These are phyloP conservation scores for Pythium aquatile DNA, from an alignment of 352 stramenopile species.

Conservation along the genomic window DNA sequence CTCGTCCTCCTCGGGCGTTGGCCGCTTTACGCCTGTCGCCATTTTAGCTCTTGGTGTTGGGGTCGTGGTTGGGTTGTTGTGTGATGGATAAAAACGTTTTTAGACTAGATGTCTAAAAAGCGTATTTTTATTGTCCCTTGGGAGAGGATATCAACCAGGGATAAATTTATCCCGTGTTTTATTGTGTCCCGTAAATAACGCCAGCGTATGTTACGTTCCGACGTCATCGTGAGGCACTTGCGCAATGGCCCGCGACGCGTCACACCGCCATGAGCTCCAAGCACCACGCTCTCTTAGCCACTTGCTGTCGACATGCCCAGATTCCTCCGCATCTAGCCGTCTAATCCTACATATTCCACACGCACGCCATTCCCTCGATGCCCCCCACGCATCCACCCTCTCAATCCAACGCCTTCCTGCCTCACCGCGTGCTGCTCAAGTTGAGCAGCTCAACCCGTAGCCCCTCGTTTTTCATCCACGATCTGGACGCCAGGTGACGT, in stretches of 20 bases:
- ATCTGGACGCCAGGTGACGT: conserved; percentile 9
- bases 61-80: background rate
- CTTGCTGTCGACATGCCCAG: background rate
- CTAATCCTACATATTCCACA: too few relatives aligned
- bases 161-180: background rate
- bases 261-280: conserved; percentile 1
- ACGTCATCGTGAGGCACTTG: conserved; percentile 7
- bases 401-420: background rate
- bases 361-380: too few relatives aligned
- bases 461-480: conserved; percentile 1
- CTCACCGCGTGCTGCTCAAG: background rate
- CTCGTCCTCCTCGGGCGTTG: conserved; percentile 23
- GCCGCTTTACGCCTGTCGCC: conserved; percentile 48
- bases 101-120: background rate
- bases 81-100: background rate
- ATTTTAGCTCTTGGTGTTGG: background rate
- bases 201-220: background rate
- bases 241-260: conserved; percentile 3
- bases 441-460: background rate
- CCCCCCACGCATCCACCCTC: too few relatives aligned
- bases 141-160: background rate
- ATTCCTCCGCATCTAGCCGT: background rate
- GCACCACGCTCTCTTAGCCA: background rate
- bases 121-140: background rate
- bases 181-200: conserved; percentile 13